Evolutionary conservation across 768 basidiomycete species (phyloP).

Genomic region (Pilatotrama ljubarskyi): DNA sequence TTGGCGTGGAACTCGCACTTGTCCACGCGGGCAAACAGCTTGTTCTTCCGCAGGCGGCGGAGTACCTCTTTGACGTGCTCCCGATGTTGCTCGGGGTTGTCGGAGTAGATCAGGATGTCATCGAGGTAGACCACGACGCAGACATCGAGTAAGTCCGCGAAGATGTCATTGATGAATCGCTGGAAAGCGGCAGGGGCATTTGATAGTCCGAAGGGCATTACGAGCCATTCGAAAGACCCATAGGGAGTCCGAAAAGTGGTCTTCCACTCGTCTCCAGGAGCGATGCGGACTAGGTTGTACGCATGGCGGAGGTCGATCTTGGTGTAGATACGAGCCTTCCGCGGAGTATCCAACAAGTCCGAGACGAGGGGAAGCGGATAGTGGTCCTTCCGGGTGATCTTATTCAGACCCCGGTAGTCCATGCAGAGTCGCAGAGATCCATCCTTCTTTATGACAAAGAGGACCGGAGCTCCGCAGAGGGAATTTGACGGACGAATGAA

Average conservation of each 20-base stretch:
- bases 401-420: neutral
- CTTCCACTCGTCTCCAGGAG: conserved; percentile 34
- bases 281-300: conserved; percentile 41
- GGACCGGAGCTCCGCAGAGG: neutral
- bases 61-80: conserved; percentile 22
- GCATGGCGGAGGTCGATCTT: conserved; percentile 40
- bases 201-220: conserved; percentile 31
- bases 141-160: conserved; percentile 19
- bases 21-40: conserved; percentile 32
- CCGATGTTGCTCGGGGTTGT: conserved; percentile 17
- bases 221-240: conserved; percentile 33
- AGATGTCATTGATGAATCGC: conserved; percentile 15
- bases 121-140: conserved; percentile 14
- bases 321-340: conserved; percentile 29
- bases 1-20: conserved; percentile 40
- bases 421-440: neutral
- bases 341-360: conserved; percentile 30
- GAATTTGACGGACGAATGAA: conserved; percentile 7
- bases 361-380: conserved; percentile 32
- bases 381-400: neutral
- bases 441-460: neutral
- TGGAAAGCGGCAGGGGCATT: conserved; percentile 8
- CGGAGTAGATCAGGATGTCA: conserved; percentile 20
- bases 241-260: conserved; percentile 37
- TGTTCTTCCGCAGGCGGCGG: conserved; percentile 29